These are phyloP conservation scores for Boletus barrowsii DNA, from an alignment of 768 basidiomycete species.

Conservation along the genomic window DNA sequence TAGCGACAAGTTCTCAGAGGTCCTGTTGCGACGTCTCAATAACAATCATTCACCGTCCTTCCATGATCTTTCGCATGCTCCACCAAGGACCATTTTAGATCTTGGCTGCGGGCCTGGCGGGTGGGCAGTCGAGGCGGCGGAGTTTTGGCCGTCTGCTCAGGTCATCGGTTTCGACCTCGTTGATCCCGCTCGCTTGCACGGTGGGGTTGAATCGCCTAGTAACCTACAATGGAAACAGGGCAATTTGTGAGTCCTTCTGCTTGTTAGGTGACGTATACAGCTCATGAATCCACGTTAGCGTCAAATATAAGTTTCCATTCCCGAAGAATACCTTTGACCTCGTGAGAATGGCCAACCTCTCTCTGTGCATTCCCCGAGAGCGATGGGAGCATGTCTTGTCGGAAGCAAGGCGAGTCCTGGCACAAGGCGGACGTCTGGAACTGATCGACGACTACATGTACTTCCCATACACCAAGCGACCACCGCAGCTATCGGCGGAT, in stretches of 20 bases:
- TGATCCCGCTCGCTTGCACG: conserved; percentile 28
- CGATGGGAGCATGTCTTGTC: conserved; percentile 57
- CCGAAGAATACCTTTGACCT: conserved; percentile 61
- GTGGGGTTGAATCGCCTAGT: conserved; percentile 36
- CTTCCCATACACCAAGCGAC: conserved; percentile 52
- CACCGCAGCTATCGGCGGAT: conserved; percentile 14
- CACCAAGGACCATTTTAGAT: conserved; percentile 60
- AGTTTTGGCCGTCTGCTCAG: conserved; percentile 54
- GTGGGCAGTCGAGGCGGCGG: conserved; percentile 65
- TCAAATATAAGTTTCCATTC: conserved; percentile 60
- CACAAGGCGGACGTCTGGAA: conserved; percentile 62
- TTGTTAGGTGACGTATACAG: background rate
- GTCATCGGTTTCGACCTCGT: conserved; percentile 70
- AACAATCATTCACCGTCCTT: conserved; percentile 58
- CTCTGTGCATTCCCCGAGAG: conserved; percentile 56
- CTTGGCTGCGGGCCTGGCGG: conserved; percentile 72
- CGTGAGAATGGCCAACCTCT: conserved; percentile 69
- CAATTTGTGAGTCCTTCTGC: conserved; percentile 57
- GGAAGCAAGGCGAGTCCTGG: conserved; percentile 63
- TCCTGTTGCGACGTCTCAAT: conserved; percentile 54
- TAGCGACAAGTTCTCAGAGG: conserved; percentile 61
- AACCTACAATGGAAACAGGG: conserved; percentile 53
- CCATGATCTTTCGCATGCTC: conserved; percentile 44
- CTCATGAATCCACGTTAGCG: conserved; percentile 34
- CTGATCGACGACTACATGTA: conserved; percentile 69